These are phyloP conservation scores for Physcomitrellopsis africana DNA, from an alignment of 225 moss, liverwort and hornwort genomes.

Conservation along the genomic window DNA sequence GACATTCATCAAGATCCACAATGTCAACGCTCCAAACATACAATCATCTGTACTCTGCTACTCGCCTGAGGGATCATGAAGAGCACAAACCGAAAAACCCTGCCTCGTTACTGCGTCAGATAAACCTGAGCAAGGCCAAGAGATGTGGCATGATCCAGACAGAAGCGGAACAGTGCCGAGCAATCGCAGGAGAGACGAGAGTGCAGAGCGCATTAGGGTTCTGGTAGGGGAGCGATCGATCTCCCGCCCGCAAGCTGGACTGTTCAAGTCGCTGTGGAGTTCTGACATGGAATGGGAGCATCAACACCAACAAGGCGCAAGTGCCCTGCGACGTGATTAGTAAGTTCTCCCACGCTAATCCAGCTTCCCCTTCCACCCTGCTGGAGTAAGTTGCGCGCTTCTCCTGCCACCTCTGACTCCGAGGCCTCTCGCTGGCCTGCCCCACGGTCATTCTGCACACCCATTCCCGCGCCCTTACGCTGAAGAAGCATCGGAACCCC, in stretches of 20 bases:
- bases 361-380: too few species aligned
- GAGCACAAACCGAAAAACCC: not conserved
- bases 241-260: constrained; percentile 30
- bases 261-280: constrained; percentile 20
- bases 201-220: too few species aligned
- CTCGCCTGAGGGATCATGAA: constrained; percentile 18
- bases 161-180: not conserved
- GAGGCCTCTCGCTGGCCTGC: too few species aligned
- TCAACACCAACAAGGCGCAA: not conserved
- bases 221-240: not conserved
- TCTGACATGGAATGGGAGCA: constrained; percentile 24
- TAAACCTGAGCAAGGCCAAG: not conserved
- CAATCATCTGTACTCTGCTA: constrained; percentile 7
- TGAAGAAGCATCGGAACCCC: too few species aligned
- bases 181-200: not conserved
- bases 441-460: too few species aligned
- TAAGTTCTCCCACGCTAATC: too few species aligned
- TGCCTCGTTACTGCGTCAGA: not conserved
- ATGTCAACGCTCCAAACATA: constrained; percentile 10
- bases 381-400: too few species aligned
- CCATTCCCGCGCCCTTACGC: too few species aligned
- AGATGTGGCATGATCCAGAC: not conserved
- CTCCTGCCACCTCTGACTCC: too few species aligned
- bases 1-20: constrained; percentile 26
- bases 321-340: not conserved